phyloP scores from a whole-genome alignment of 2,329 filamentous ascomycete species.

The Monosporascus ibericus region DNA sequence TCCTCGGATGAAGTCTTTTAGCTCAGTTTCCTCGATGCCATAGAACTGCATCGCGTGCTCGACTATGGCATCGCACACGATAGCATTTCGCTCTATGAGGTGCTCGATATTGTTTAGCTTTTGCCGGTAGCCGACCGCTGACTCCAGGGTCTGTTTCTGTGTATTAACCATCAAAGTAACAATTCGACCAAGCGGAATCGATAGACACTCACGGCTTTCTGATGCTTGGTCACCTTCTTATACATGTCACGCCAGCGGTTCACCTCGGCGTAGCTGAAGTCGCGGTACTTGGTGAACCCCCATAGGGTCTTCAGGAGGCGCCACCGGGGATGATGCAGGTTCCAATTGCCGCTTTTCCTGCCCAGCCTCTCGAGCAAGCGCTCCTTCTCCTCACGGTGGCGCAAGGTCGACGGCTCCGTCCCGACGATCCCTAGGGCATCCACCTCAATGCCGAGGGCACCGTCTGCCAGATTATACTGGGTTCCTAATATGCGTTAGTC shows the following conservation, averaged over 20 bases:
- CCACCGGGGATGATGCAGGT: conserved; percentile 30
- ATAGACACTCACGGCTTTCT: conserved; percentile 21
- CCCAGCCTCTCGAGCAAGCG: conserved; percentile 24
- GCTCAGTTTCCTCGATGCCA: conserved; percentile 34
- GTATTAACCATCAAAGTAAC: neutral
- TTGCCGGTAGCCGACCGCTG: conserved; percentile 50
- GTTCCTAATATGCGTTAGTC: neutral
- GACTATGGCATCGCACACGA: conserved; percentile 40
- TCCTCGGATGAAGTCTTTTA: conserved; percentile 35
- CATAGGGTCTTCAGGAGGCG: conserved; percentile 34
- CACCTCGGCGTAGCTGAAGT: conserved; percentile 30
- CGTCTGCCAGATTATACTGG: neutral
- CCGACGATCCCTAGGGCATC: neutral
- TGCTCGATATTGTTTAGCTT: conserved; percentile 40
- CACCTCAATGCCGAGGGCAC: neutral
- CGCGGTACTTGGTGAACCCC: conserved; percentile 30
- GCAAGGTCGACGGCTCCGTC: conserved; percentile 11
- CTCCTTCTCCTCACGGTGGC: conserved; percentile 26
- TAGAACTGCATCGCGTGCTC: conserved; percentile 40
- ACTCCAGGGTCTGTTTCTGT: conserved; percentile 40
- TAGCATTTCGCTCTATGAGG: conserved; percentile 38
- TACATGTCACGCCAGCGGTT: conserved; percentile 30
- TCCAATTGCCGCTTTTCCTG: conserved; percentile 25
- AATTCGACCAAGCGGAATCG: neutral
- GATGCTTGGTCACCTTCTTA: conserved; percentile 27